These are phyloP conservation scores for Hygrocybe punicea DNA, from an alignment of 768 basidiomycete species.

Conservation along the genomic window DNA sequence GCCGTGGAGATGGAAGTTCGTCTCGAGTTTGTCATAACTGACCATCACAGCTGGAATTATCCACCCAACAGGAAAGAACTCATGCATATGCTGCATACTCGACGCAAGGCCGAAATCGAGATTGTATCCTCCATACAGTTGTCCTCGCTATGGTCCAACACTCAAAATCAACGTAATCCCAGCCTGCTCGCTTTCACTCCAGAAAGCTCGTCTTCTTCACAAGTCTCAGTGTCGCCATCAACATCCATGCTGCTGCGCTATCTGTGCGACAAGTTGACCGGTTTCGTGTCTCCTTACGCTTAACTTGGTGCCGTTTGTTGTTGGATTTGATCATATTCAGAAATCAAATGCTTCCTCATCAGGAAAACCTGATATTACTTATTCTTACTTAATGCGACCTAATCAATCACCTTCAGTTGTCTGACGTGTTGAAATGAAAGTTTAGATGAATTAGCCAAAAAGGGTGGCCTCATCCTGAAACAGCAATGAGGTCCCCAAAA, in stretches of 20 bases:
- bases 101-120: conserved; percentile 95
- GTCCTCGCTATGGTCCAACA: neutral
- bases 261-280: neutral
- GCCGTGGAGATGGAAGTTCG: conserved; percentile 67
- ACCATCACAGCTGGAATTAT: neutral
- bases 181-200: neutral
- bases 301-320: neutral
- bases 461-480: no score
- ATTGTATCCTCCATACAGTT: conserved; percentile 39
- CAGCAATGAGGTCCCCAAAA: no score
- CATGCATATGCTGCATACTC: conserved; percentile 68
- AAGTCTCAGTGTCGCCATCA: neutral
- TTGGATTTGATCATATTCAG: no score
- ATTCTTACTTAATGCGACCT: no score
- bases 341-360: no score
- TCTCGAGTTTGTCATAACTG: neutral
- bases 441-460: no score
- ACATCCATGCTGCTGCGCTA: neutral
- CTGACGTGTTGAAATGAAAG: no score
- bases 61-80: conserved; percentile 65
- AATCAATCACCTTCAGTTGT: no score
- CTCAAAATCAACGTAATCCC: neutral
- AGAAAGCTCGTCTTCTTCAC: neutral
- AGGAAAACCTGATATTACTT: no score
- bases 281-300: neutral